These are phyloP conservation scores for Dillenia turbinata DNA, from an alignment of 164 flowering plant genomes.

Conservation along the genomic window DNA sequence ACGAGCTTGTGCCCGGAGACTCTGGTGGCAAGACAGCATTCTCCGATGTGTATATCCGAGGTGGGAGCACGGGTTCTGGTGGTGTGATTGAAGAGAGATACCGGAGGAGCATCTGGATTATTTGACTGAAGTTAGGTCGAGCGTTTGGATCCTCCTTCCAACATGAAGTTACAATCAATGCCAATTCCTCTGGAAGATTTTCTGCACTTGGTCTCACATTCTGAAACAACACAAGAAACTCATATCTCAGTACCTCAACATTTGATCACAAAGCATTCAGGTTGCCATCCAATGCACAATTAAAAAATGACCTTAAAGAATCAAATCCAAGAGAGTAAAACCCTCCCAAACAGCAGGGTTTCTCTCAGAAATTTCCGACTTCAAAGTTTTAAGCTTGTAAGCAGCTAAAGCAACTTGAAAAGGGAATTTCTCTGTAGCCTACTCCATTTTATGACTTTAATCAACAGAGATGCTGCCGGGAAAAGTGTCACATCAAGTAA, in stretches of 20 bases:
- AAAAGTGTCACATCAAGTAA: too few relatives aligned
- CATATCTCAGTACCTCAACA: too few relatives aligned
- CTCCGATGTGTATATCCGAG: constrained; percentile 39
- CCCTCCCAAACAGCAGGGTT: too few relatives aligned
- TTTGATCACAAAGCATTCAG: too few relatives aligned
- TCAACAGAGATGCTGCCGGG: too few relatives aligned
- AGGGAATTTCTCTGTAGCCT: too few relatives aligned
- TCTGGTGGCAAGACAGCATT: constrained; percentile 79
- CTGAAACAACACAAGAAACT: constrained; percentile 31
- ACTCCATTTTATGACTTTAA: too few relatives aligned
- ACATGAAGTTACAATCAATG: constrained; percentile 72
- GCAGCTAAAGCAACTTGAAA: too few relatives aligned
- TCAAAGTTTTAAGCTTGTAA: too few relatives aligned
- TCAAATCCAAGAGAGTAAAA: too few relatives aligned
- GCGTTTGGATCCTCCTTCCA: constrained; percentile 89
- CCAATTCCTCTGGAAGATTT: constrained; percentile 75
- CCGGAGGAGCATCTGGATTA: constrained; percentile 67
- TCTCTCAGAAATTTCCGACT: too few relatives aligned
- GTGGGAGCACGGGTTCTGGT: constrained; percentile 52
- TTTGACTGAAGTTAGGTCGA: constrained; percentile 85
- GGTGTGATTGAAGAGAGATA: constrained; percentile 64
- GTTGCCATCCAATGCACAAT: too few relatives aligned
- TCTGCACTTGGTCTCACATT: constrained; percentile 88
- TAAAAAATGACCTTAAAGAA: background rate
- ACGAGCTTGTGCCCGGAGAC: constrained; percentile 87